Conservation (phyloP, 78 protist species). For the Planoprotostelium fungivorum region DNA sequence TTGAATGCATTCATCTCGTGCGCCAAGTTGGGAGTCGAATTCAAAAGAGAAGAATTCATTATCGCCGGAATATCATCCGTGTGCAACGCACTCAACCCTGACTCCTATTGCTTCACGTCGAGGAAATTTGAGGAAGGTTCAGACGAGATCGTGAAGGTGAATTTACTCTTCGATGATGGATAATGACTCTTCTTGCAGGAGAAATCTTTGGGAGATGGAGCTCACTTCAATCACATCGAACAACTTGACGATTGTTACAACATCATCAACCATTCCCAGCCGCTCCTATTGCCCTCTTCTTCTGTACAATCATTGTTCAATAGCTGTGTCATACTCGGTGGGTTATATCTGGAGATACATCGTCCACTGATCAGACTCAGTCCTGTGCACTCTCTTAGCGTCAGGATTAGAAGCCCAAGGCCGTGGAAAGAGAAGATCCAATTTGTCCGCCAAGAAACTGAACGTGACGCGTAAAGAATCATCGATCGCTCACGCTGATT, state of each 20-base stretch:
- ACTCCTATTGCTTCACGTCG: background rate
- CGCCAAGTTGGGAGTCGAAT: background rate
- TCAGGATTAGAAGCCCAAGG: background rate
- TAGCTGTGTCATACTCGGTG: background rate
- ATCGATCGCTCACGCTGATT: background rate
- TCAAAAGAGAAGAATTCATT: background rate
- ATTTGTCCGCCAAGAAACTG: background rate
- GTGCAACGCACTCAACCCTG: background rate
- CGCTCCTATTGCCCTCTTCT: background rate
- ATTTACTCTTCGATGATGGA: no score
- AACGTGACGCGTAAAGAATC: background rate
- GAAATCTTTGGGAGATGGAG: no score
- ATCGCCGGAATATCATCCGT: background rate
- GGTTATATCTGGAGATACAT: no score
- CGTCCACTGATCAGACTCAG: background rate
- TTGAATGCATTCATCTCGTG: background rate
- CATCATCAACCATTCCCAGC: background rate
- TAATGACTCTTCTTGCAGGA: no score
- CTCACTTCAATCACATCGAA: background rate
- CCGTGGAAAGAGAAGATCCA: background rate
- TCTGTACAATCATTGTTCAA: background rate
- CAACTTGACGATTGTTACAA: background rate
- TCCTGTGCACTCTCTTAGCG: background rate
- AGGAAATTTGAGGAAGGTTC: background rate
- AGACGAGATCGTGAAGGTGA: background rate